A percentile compares a stretch with the other conserved stretches of the same genome.
Evolutionary conservation across 352 stramenopile genomes (phyloP).

Genomic region (Peronosclerospora sorghi): DNA sequence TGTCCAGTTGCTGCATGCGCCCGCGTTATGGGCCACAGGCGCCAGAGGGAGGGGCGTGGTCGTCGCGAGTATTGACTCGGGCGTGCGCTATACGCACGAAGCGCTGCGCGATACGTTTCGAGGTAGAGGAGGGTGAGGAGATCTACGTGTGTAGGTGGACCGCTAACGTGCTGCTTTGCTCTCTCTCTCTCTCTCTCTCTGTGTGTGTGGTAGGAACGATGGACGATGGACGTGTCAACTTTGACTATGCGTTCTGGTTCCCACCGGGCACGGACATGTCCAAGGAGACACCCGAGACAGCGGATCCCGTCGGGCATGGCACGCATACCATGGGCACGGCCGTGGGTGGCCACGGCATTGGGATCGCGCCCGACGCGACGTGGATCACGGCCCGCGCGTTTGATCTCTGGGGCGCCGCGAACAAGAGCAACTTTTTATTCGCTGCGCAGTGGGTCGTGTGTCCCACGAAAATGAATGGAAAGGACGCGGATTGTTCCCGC

Average conservation of each 20-base stretch:
- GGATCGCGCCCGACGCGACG: constrained; percentile 42
- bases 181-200: background rate
- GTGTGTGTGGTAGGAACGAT: constrained; percentile 10
- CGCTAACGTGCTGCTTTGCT: background rate
- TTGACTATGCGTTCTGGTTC: constrained; percentile 71
- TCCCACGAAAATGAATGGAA: constrained; percentile 42
- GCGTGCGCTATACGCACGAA: constrained; percentile 59
- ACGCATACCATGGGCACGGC: constrained; percentile 59
- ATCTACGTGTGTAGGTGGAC: background rate
- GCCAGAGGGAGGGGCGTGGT: constrained; percentile 30
- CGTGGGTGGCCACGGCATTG: constrained; percentile 38
- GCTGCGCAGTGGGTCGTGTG: constrained; percentile 61
- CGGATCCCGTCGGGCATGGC: constrained; percentile 56
- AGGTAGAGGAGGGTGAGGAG: background rate
- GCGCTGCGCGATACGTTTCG: constrained; percentile 34
- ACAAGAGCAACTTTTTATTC: constrained; percentile 59
- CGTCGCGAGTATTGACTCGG: constrained; percentile 64
- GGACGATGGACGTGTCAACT: constrained; percentile 21
- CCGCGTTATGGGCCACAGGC: constrained; percentile 31
- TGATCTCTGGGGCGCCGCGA: constrained; percentile 41
- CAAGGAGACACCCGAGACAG: constrained; percentile 50
- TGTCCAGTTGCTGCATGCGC: constrained; percentile 36
- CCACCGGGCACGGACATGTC: constrained; percentile 33
- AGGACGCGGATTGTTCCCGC: constrained; percentile 32
- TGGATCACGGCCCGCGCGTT: constrained; percentile 67